These are phyloP conservation scores for Calonectria ilicicola DNA, from an alignment of 2,329 filamentous ascomycete genomes.

Conservation along the genomic window DNA sequence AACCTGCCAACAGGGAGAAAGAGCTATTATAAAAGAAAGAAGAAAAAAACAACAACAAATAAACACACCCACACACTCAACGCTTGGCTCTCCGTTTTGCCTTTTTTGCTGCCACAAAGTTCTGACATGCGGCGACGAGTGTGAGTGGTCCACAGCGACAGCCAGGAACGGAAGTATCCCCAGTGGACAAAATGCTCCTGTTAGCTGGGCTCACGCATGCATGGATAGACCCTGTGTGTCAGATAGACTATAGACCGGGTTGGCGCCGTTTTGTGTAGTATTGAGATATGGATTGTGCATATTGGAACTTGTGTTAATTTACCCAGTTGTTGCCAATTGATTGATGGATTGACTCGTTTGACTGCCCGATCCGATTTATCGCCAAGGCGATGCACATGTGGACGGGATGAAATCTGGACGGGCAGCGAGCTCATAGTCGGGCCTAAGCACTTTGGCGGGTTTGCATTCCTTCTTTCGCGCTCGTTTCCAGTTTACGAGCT, in stretches of 20 bases:
- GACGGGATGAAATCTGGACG: not conserved
- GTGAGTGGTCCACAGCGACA: slow-evolving; percentile 1
- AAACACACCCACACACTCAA: too few species aligned
- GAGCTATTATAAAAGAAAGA: not conserved
- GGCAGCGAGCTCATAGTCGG: not conserved
- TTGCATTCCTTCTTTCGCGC: slow-evolving; percentile 9
- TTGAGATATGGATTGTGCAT: not conserved
- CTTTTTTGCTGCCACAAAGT: not conserved
- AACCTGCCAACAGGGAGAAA: not conserved
- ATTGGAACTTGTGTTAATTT: not conserved
- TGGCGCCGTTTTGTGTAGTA: not conserved
- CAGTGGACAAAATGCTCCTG: not conserved
- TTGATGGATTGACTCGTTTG: slow-evolving; percentile 4
- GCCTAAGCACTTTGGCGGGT: not conserved
- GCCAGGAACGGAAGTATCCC: not conserved
- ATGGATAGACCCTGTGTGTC: slow-evolving; percentile 20
- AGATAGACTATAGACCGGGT: not conserved
- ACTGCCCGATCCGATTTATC: not conserved
- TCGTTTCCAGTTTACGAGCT: slow-evolving; percentile 5
- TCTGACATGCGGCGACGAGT: not conserved
- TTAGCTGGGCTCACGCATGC: not conserved
- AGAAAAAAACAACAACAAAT: not conserved
- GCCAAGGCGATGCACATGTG: not conserved
- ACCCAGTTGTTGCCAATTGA: not conserved
- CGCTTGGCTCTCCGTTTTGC: not conserved